phyloP scores from a whole-genome alignment of 192 early-diverging fungal genomes.

The Podila horticola region DNA sequence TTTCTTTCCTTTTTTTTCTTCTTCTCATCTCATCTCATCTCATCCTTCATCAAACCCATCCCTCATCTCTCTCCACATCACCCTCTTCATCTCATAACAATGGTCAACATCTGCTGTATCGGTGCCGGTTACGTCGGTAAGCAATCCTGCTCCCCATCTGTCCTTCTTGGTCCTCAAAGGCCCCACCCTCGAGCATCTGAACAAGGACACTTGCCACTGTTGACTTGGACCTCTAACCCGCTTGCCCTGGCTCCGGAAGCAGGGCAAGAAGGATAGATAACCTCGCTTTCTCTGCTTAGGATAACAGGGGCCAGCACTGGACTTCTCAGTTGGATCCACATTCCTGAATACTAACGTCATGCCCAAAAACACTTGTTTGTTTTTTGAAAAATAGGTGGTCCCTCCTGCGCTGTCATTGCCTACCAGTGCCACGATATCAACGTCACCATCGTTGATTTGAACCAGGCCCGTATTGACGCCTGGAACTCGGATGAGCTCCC shows the following conservation, averaged over 20 bases:
- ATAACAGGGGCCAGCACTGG: not conserved
- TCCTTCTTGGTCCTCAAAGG: not conserved
- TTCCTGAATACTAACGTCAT: not conserved
- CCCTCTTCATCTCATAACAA: constrained; percentile 11
- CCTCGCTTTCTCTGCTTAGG: no score
- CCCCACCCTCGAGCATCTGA: not conserved
- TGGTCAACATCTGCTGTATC: constrained; percentile 88
- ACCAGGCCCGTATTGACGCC: constrained; percentile 80
- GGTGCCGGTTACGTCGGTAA: constrained; percentile 97
- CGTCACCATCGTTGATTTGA: constrained; percentile 92
- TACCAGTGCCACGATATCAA: constrained; percentile 87
- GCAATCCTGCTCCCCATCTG: constrained; percentile 16
- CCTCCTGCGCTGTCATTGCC: constrained; percentile 93
- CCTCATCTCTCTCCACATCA: constrained; percentile 2
- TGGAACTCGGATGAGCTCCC: constrained; percentile 93
- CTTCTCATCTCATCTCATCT: constrained; percentile 20
- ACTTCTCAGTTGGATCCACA: not conserved
- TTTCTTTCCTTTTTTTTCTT: constrained; percentile 8
- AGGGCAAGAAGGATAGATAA: no score
- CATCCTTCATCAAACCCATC: not conserved
- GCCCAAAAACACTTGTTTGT: not conserved
- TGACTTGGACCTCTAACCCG: no score
- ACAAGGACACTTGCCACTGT: no score
- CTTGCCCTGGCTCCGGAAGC: no score
- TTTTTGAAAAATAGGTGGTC: constrained; percentile 71